Base-by-base conservation (phyloP, 371 early-diverging fungal species). In the Rhizopus microsporus region DNA sequence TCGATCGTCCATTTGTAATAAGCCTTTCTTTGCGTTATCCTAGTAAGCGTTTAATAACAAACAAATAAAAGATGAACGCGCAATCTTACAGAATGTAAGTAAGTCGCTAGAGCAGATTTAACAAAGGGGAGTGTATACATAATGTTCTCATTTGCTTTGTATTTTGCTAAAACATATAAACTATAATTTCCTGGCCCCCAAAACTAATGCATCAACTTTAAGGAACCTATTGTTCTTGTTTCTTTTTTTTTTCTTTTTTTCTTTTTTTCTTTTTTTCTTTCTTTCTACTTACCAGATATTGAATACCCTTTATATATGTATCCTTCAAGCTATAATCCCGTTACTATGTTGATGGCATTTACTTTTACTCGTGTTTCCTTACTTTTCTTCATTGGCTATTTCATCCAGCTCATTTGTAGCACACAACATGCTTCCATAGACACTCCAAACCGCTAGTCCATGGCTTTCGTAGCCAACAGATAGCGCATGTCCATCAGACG, bases 181-280 rank as follows among this genome's bases (percentile, higher is more conserved):
- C 89, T 87, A 66, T 82, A 79, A 50, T 81, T 83, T 33, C 89
- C 90, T 7, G 85, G 74, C 1, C 87, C 88, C 93, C 93, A 93
- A 69, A 90, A 91, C 90, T 89, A 63, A 8, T 12, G 40, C 9
- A 42, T 2, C 8, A 46, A 12, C 23, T 42, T 9, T 51, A 5
- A 51, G 30, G 5, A 13, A 34, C 5, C 29, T 23, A 12, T 43
- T 46, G 15, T 54, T 38, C 2, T 30, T 50, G 42, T 7, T 16
- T n/a, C n/a, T 16, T 29, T 1, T 5, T 4, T 46, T 46, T 46
- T 7, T 29, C 15, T 46, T 8, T 45, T 5, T 43, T 15, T 43
- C 10, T 7, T n/a, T n/a, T n/a, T n/a, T 16, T 29, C 6, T 5
- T 4, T 46, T 46, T 46, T 7, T 29, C 15, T 46, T 8, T 45